Evolutionary conservation across 2,329 filamentous ascomycete genomes (phyloP), one percentile per base, ranked within the genome.

Genomic region (Alternaria gaisen): DNA sequence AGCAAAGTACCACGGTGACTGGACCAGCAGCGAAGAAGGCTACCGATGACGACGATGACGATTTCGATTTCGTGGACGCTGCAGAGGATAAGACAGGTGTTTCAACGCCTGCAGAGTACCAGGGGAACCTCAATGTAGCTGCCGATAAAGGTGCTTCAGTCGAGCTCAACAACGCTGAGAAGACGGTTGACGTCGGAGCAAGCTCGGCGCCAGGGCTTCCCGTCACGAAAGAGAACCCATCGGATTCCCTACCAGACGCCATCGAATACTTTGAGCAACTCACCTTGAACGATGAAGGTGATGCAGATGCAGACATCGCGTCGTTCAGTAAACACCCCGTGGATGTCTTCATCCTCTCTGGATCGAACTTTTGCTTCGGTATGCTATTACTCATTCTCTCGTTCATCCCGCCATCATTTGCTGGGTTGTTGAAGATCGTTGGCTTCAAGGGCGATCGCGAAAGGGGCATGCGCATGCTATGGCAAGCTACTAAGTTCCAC

Each of bases 381-480:
- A 86, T 96, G 32, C 81, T 98, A 1, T 85, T 96, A 14, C 84
- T 98, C 1, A 84, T 98, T 55, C 89, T 98, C n/a, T 96, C 93
- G 12, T 91, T 98, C 82, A 89, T 98, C 0, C 96, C 95, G 0
- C 95, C 95, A 0, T 88, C 94, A 0, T 97, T 98, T 77, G 90
- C 88, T n/a, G 91, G 88, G 57, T 86, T 99, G 1, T 84, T 98
- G 4, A 92, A 90, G 60, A 90, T 98, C 42, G 91, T 97, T 30
- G 95, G 95, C 1, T 98, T 98, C 80, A 89, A 88, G 63, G 95
- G 95, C 32, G 94, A 98, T 75, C 90, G 94, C 43, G 88, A 92
- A 63, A 86, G 90, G 40, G 95, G 94, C 10, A 84, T 97, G 32
- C 84, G 86, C 40, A 91, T 97, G 87, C 87, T 99, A 5, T 99